These are phyloP conservation scores for Eucalyptus cloeziana DNA, from an alignment of 345 rosid species.

Conservation along the genomic window DNA sequence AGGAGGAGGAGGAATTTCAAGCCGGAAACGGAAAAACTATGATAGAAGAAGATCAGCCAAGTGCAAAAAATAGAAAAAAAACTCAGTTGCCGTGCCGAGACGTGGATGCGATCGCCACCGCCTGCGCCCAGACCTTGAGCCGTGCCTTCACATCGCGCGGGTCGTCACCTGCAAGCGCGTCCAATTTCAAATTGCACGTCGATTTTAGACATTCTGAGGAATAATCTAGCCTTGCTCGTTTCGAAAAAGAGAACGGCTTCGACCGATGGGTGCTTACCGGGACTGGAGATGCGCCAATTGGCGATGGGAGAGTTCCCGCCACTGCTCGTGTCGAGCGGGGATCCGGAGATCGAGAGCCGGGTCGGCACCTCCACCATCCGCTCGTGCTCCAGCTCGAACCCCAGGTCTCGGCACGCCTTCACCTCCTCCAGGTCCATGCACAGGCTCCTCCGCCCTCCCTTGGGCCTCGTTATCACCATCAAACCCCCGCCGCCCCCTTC, in stretches of 20 bases:
- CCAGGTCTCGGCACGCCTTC: slow-evolving; percentile 87
- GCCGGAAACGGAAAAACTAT: not conserved
- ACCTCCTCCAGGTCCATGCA: slow-evolving; percentile 92
- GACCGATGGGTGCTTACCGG: slow-evolving; percentile 31
- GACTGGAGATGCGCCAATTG: slow-evolving; percentile 84
- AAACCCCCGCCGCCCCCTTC: slow-evolving; percentile 28
- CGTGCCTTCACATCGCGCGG: slow-evolving; percentile 90
- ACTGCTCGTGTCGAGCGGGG: slow-evolving; percentile 53
- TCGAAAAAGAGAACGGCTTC: too few species aligned
- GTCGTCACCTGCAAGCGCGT: slow-evolving; percentile 53
- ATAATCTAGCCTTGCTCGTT: not conserved
- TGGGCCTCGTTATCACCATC: slow-evolving; percentile 74
- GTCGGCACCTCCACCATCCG: slow-evolving; percentile 48
- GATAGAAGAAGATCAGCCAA: too few species aligned
- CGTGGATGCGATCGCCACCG: slow-evolving; percentile 71
- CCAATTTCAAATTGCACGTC: not conserved
- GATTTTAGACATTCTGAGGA: not conserved
- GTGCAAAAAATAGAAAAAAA: not conserved
- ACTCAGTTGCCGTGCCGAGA: not conserved
- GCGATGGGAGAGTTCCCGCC: slow-evolving; percentile 87
- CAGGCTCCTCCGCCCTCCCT: slow-evolving; percentile 63
- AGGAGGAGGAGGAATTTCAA: not conserved
- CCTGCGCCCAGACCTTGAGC: slow-evolving; percentile 95
- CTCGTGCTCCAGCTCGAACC: slow-evolving; percentile 79
- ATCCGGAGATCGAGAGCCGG: slow-evolving; percentile 45